phyloP scores from a whole-genome alignment of 106 monocot genomes.

The Dioscorea alata region DNA sequence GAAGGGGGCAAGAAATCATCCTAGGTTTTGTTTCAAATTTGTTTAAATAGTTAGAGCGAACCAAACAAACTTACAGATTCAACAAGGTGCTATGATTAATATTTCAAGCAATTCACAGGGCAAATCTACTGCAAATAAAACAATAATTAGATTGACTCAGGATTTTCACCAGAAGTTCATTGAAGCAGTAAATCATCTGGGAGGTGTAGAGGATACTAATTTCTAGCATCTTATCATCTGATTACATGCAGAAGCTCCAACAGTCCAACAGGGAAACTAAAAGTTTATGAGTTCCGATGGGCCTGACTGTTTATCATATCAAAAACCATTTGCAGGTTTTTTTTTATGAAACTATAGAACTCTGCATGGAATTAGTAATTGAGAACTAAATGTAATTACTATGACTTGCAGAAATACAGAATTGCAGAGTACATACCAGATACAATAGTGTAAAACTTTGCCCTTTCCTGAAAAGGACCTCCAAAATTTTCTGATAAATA shows the following conservation, averaged over 20 bases:
- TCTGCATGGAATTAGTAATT: neutral
- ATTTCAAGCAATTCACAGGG: neutral
- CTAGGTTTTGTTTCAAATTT: neutral
- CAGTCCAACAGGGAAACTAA: conserved; percentile 44
- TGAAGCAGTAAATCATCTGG: conserved; percentile 44
- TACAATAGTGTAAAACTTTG: conserved; percentile 27
- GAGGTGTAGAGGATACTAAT: conserved; percentile 44
- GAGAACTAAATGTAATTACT: neutral
- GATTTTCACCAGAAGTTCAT: conserved; percentile 63
- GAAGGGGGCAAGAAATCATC: conserved; percentile 5
- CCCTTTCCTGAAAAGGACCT: neutral
- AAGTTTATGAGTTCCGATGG: conserved; percentile 55
- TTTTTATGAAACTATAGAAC: neutral
- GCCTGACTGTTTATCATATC: conserved; percentile 56
- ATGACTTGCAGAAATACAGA: conserved; percentile 48
- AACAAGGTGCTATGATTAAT: neutral
- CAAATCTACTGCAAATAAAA: conserved; percentile 25
- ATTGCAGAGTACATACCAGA: conserved; percentile 41
- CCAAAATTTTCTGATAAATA: too few relatives aligned
- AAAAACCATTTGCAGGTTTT: conserved; percentile 74
- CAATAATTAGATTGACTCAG: conserved; percentile 63
- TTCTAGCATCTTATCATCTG: neutral
- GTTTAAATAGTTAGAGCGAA: neutral
- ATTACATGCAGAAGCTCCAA: conserved; percentile 33
- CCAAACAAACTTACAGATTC: neutral